Conservation (phyloP, 768 basidiomycete species). For the Auricularia auricula-judae region DNA sequence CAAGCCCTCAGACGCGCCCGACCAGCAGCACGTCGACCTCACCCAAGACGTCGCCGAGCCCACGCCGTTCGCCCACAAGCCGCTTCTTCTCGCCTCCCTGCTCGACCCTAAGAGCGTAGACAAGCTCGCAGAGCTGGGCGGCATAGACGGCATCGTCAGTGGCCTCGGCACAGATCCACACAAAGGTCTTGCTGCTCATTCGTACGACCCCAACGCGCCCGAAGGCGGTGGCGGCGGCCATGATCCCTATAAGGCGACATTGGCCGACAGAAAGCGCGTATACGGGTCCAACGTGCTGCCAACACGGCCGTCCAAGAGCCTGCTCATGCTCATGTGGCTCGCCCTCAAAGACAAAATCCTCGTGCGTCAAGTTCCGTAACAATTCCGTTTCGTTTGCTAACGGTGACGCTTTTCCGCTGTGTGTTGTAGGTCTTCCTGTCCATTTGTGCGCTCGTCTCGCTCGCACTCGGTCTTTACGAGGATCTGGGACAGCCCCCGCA, state of each 20-base stretch:
- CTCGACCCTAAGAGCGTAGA: slow-evolving; percentile 83
- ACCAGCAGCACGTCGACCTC: slow-evolving; percentile 20
- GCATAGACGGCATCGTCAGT: slow-evolving; percentile 48
- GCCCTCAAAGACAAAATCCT: slow-evolving; percentile 87
- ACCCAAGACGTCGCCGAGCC: slow-evolving; percentile 42
- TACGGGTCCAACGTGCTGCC: slow-evolving; percentile 75
- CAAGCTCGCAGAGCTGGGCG: slow-evolving; percentile 57
- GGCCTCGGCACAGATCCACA: slow-evolving; percentile 60
- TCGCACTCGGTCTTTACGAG: slow-evolving; percentile 90
- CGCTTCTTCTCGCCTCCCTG: slow-evolving; percentile 67
- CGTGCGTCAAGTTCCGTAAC: slow-evolving; percentile 31
- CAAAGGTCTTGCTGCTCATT: slow-evolving; percentile 20
- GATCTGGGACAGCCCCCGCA: slow-evolving; percentile 63
- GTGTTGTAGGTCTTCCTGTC: slow-evolving; percentile 65
- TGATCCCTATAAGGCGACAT: slow-evolving; percentile 27
- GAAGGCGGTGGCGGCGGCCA: slow-evolving; percentile 8
- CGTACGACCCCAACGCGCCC: slow-evolving; percentile 11
- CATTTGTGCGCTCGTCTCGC: slow-evolving; percentile 83
- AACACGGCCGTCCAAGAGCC: slow-evolving; percentile 49
- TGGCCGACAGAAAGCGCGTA: slow-evolving; percentile 52
- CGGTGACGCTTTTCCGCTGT: not conserved
- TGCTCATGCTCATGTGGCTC: slow-evolving; percentile 72
- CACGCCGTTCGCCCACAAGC: slow-evolving; percentile 62
- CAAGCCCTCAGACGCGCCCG: slow-evolving; percentile 10
- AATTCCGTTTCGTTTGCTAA: not conserved